phyloP scores from a whole-genome alignment of 1,284 basidiomycete genomes.

The Blastosporella zonata region DNA sequence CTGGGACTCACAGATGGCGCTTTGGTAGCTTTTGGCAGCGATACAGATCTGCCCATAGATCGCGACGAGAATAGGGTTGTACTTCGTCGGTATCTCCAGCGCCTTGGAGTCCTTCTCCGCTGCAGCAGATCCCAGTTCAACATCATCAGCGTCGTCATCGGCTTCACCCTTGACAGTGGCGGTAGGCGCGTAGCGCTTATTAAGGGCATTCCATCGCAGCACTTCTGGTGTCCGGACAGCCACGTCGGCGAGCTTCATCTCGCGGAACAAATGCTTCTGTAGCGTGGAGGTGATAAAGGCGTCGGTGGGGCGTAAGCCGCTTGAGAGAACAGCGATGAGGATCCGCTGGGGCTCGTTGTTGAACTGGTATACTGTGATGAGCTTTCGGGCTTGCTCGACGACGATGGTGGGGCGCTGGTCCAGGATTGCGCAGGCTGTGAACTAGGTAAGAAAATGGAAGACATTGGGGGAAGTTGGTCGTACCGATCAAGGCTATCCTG shows the following conservation, averaged over 20 bases:
- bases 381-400: constrained; percentile 71
- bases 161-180: constrained; percentile 27
- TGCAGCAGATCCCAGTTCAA: constrained; percentile 5
- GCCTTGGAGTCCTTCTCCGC: constrained; percentile 17
- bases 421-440: constrained; percentile 67
- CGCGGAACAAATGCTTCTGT: constrained; percentile 81
- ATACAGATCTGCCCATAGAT: constrained; percentile 90
- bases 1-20: constrained; percentile 75
- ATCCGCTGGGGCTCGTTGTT: constrained; percentile 82
- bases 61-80: constrained; percentile 72
- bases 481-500: constrained; percentile 71
- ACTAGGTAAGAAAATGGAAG: background rate
- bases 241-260: constrained; percentile 63
- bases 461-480: constrained; percentile 24
- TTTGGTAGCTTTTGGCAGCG: constrained; percentile 84
- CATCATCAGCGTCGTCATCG: constrained; percentile 27
- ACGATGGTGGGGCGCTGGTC: constrained; percentile 55
- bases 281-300: constrained; percentile 74
- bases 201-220: constrained; percentile 54
- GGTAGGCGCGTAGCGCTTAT: constrained; percentile 48
- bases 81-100: constrained; percentile 57
- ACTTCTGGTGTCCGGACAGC: constrained; percentile 59
- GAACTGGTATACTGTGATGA: constrained; percentile 71
- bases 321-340: constrained; percentile 66
- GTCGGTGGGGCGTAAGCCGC: constrained; percentile 64